Base-by-base conservation (phyloP, 495 filamentous ascomycete species). In the Hyaloscypha finlandica region DNA sequence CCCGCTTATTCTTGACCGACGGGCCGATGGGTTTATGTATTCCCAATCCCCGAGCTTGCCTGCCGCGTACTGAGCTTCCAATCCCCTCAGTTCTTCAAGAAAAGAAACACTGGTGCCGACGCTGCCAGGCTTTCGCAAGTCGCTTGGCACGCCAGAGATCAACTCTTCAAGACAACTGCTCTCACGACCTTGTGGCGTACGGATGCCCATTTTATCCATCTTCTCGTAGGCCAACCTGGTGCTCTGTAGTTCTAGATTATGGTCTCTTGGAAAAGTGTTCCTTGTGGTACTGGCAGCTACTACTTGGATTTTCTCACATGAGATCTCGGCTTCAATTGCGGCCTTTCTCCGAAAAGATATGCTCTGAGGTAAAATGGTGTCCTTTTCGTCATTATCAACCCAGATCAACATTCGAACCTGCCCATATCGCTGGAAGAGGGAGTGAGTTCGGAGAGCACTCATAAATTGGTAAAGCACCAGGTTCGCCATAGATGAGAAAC, bases 391-490 rank as follows among this genome's bases (percentile, higher is more conserved):
- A 35, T 84, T 73, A 0, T 77, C 73, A 6, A 84, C 58, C 84
- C 90, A 89, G 32, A 90, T 68, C 4, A 97, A 78, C 77, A 94
- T 85, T 60, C 92, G 85, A 8, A 94, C 88, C 8, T 85, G 83
- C 9, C 93, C 89, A 67, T 87, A 88, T 22, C 73, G 77, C 55
- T 91, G 88, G 61, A 89, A 85, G 20, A 84, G 73, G 2, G 72
- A 66, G 20, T 76, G 70, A 4, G 69, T 64, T 59, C 80, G 76
- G 55, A 85, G 78, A 29, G 79, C 70, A 16, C 66, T 62, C 37
- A 86, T 74, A 59, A 88, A 72, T 72, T 88, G 77, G 66, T 79
- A 78, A 2, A 85, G 51, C 2, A 86, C 68, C 19, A 86, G 73
- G 45, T 59, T 56, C 1, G 77, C 64, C 6, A 85, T 30, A 63